These are phyloP conservation scores for Sphaceloma murrayae DNA, from an alignment of 2,329 filamentous ascomycete genomes.

Conservation along the genomic window DNA sequence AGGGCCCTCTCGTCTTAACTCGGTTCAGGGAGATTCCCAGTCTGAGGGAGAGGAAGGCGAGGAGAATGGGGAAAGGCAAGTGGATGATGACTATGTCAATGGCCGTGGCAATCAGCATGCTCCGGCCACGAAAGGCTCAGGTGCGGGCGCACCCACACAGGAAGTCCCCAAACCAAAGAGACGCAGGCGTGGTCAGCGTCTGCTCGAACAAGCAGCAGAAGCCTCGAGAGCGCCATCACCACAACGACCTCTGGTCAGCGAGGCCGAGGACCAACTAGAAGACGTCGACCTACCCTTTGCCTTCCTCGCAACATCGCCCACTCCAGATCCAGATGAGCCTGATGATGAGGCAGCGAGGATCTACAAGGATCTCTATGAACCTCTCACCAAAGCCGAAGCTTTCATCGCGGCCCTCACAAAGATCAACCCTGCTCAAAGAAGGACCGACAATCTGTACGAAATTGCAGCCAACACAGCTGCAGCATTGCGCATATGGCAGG, in stretches of 20 bases:
- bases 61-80: too few species aligned
- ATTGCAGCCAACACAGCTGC: conserved; percentile 46
- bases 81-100: background rate
- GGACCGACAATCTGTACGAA: conserved; percentile 45
- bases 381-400: conserved; percentile 35
- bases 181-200: conserved; percentile 5
- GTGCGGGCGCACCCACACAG: too few species aligned
- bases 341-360: conserved; percentile 33
- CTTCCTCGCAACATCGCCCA: conserved; percentile 18
- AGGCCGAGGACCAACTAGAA: conserved; percentile 27
- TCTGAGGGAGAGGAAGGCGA: too few species aligned
- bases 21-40: too few species aligned
- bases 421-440: conserved; percentile 33
- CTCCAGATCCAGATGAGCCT: conserved; percentile 22
- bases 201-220: conserved; percentile 10
- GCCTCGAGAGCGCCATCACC: conserved; percentile 26
- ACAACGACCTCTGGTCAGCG: conserved; percentile 25
- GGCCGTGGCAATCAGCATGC: too few species aligned
- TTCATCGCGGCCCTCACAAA: conserved; percentile 38
- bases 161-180: background rate
- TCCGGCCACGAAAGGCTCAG: too few species aligned
- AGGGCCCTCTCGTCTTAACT: background rate
- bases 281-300: conserved; percentile 23
- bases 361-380: conserved; percentile 32
- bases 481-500: conserved; percentile 47